Evolutionary conservation across 495 filamentous ascomycete genomes (phyloP).

Genomic region (Penicillium tannophilum): DNA sequence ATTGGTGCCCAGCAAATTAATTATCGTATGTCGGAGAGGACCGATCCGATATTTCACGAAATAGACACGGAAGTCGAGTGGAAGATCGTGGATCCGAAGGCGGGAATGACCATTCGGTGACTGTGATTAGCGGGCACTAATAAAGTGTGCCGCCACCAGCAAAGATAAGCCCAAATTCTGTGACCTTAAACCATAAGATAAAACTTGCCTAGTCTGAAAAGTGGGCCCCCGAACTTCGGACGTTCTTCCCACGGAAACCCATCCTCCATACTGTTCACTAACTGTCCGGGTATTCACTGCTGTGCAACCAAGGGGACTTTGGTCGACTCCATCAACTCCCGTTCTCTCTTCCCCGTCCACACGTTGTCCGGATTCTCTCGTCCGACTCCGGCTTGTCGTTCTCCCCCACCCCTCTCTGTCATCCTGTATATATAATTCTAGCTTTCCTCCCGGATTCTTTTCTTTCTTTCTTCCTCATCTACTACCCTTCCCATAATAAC

Average conservation of each 20-base stretch:
- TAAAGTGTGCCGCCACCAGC: slow-evolving; percentile 25
- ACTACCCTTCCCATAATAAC: slow-evolving; percentile 15
- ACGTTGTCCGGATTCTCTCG: slow-evolving; percentile 24
- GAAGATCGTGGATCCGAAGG: slow-evolving; percentile 8
- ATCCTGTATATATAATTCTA: slow-evolving; percentile 22
- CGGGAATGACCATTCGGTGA: not conserved
- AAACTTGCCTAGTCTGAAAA: slow-evolving; percentile 14
- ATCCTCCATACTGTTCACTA: slow-evolving; percentile 1
- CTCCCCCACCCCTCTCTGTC: slow-evolving; percentile 1
- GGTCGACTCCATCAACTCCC: slow-evolving; percentile 8
- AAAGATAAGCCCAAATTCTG: slow-evolving; percentile 41
- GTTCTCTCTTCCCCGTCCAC: slow-evolving; percentile 16
- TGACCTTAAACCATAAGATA: slow-evolving; percentile 48
- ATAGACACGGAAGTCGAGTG: slow-evolving; percentile 11
- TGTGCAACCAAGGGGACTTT: slow-evolving; percentile 5
- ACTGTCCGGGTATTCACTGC: slow-evolving; percentile 1
- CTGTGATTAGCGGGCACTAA: not conserved
- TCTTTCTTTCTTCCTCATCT: slow-evolving; percentile 18
- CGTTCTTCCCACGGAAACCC: slow-evolving; percentile 26
- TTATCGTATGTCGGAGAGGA: slow-evolving; percentile 25
- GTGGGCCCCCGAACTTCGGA: slow-evolving; percentile 44
- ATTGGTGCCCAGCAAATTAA: not conserved
- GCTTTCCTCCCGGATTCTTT: slow-evolving; percentile 8
- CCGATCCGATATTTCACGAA: slow-evolving; percentile 28
- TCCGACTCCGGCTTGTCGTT: slow-evolving; percentile 39